Evolutionary conservation across 306 rosid genomes (phyloP).

Genomic region (Cucurbita moschata): DNA sequence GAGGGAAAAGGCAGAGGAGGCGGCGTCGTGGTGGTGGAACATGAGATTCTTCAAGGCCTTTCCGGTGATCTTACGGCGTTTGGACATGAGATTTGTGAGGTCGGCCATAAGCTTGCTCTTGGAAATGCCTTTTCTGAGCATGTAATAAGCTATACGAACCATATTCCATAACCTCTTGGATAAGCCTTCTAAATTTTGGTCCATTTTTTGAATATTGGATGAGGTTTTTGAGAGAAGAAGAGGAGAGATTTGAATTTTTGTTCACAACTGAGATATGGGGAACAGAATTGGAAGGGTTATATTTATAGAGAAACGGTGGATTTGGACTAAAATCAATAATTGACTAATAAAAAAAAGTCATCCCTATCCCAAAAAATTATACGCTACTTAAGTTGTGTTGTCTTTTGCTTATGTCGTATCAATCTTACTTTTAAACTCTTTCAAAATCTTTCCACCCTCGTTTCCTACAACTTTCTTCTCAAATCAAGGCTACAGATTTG

Average conservation of each 20-base stretch:
- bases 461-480: too few relatives aligned
- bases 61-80: slow-evolving; percentile 6
- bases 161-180: slow-evolving; percentile 53
- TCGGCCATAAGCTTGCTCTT: slow-evolving; percentile 17
- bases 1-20: background rate
- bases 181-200: slow-evolving; percentile 20
- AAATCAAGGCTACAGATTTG: too few relatives aligned
- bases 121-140: slow-evolving; percentile 39
- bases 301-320: background rate
- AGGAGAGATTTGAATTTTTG: background rate
- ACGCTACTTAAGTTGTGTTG: too few relatives aligned
- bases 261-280: background rate
- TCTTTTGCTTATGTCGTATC: too few relatives aligned
- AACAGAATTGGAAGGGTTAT: background rate
- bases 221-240: slow-evolving; percentile 1
- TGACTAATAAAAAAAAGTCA: too few relatives aligned
- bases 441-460: too few relatives aligned
- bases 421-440: too few relatives aligned
- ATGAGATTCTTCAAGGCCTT: slow-evolving; percentile 5
- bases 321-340: too few relatives aligned
- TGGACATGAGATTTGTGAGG: slow-evolving; percentile 1
- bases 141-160: slow-evolving; percentile 45
- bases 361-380: too few relatives aligned
- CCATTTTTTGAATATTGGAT: slow-evolving; percentile 20
- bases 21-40: slow-evolving; percentile 6